A percentile compares a stretch with the other conserved stretches of the same genome.
phyloP scores from a whole-genome alignment of 148 eudicot genomes.

The Dysphania ambrosioides region DNA sequence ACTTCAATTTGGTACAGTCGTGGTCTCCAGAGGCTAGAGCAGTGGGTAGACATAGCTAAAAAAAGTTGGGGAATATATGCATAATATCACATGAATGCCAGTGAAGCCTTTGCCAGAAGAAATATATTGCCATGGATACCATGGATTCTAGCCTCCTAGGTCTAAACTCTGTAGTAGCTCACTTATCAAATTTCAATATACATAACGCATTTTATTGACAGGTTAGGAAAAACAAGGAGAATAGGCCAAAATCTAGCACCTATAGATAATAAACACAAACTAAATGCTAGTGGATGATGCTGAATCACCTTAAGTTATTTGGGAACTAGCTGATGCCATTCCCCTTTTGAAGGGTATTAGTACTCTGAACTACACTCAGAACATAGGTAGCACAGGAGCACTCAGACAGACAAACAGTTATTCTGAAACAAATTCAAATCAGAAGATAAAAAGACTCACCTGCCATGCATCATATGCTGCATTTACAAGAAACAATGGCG shows the following conservation, averaged over 20 bases:
- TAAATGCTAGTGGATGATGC: not conserved
- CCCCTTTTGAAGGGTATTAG: not conserved
- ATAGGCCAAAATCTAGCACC: not conserved
- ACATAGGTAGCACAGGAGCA: not conserved
- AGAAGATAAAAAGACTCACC: constrained; percentile 20
- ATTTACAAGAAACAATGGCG: constrained; percentile 44
- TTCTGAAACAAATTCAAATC: not conserved
- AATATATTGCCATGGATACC: too few relatives aligned
- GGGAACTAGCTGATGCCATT: not conserved
- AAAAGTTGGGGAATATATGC: too few relatives aligned
- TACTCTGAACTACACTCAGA: not conserved
- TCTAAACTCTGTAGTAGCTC: too few relatives aligned
- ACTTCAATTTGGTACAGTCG: too few relatives aligned
- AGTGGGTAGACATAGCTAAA: too few relatives aligned
- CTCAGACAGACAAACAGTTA: not conserved
- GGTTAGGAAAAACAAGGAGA: not conserved
- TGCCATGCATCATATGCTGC: constrained; percentile 57
- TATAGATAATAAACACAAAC: not conserved
- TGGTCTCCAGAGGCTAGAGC: too few relatives aligned
- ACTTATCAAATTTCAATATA: too few relatives aligned
- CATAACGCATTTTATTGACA: too few relatives aligned
- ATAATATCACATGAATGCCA: too few relatives aligned
- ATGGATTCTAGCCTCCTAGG: too few relatives aligned
- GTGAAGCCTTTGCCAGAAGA: too few relatives aligned
- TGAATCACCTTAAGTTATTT: too few relatives aligned